Percentiles rank a stretch among this genome's conserved stretches.
Conservation (phyloP, 2,329 filamentous ascomycete species). For the Cytospora chrysosperma region DNA sequence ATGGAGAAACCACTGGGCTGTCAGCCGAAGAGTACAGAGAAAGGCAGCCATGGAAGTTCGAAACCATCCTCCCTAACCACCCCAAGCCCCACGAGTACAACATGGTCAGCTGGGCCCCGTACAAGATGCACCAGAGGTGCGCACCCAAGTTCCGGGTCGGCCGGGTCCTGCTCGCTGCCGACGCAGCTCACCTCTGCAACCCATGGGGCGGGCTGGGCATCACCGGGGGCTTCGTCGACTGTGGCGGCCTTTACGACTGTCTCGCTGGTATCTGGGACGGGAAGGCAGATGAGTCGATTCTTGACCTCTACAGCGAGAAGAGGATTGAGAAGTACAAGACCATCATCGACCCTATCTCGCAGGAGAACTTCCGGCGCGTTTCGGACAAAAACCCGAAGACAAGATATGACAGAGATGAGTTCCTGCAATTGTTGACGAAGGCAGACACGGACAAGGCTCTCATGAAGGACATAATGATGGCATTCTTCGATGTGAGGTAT, state of each 20-base stretch:
- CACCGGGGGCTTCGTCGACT: constrained; percentile 63
- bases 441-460: constrained; percentile 36
- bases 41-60: constrained; percentile 55
- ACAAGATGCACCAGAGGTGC: constrained; percentile 61
- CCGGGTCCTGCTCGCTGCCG: constrained; percentile 55
- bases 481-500: constrained; percentile 39
- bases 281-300: constrained; percentile 42
- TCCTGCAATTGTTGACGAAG: constrained; percentile 39
- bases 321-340: constrained; percentile 46
- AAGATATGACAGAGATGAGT: constrained; percentile 39
- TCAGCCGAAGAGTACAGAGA: constrained; percentile 51
- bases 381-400: constrained; percentile 42
- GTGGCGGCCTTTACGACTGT: constrained; percentile 61
- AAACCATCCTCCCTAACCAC: constrained; percentile 57
- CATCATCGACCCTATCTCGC: constrained; percentile 44
- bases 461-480: constrained; percentile 37
- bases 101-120: constrained; percentile 56
- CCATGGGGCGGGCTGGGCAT: constrained; percentile 60
- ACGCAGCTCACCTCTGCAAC: constrained; percentile 59
- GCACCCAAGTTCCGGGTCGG: constrained; percentile 57
- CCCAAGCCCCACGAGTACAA: constrained; percentile 59
- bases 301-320: constrained; percentile 47
- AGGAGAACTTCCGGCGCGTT: constrained; percentile 45
- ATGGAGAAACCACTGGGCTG: constrained; percentile 56
- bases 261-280: constrained; percentile 48